A percentile compares a stretch with the other conserved stretches of the same genome.
Evolutionary conservation across 2,329 filamentous ascomycete genomes (phyloP).

Genomic region (Hypoxylon sp.): DNA sequence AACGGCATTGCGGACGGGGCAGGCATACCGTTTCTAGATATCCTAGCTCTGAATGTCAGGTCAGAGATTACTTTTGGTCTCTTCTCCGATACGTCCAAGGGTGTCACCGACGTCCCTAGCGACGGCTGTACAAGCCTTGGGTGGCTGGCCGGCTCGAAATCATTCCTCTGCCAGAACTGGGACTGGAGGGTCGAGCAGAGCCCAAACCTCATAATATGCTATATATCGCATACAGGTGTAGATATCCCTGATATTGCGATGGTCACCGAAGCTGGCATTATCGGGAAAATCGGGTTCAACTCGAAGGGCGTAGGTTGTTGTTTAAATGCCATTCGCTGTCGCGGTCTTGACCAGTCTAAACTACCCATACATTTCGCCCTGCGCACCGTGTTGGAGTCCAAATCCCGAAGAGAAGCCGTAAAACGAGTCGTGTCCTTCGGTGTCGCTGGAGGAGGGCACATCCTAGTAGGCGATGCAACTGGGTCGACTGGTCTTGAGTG

Average conservation of each 20-base stretch:
- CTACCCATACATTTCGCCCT: slow-evolving; percentile 75
- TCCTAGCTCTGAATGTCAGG: slow-evolving; percentile 71
- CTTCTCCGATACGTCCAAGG: slow-evolving; percentile 56
- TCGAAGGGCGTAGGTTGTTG: slow-evolving; percentile 69
- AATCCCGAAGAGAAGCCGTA: slow-evolving; percentile 63
- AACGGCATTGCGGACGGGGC: slow-evolving; percentile 69
- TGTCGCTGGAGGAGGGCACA: slow-evolving; percentile 66
- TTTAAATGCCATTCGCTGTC: slow-evolving; percentile 73
- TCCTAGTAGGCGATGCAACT: slow-evolving; percentile 63
- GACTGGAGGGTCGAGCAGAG: slow-evolving; percentile 70
- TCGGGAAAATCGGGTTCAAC: slow-evolving; percentile 78
- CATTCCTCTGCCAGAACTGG: slow-evolving; percentile 71
- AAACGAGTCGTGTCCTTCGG: slow-evolving; percentile 59
- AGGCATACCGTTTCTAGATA: slow-evolving; percentile 61
- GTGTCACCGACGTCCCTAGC: slow-evolving; percentile 42
- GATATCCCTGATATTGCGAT: slow-evolving; percentile 64
- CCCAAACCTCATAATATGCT: slow-evolving; percentile 64
- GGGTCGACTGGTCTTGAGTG: slow-evolving; percentile 64
- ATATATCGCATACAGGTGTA: slow-evolving; percentile 60
- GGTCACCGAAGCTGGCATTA: slow-evolving; percentile 72
- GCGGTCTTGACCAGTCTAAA: slow-evolving; percentile 65
- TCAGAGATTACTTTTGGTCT: slow-evolving; percentile 72
- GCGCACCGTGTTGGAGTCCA: slow-evolving; percentile 68
- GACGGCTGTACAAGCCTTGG: slow-evolving; percentile 71
- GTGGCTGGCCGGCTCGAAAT: slow-evolving; percentile 56